A percentile compares a stretch with the other conserved stretches of the same genome.
These are phyloP conservation scores for Aspergillus ochraceus DNA, from an alignment of 2,329 filamentous ascomycete genomes.

Conservation along the genomic window DNA sequence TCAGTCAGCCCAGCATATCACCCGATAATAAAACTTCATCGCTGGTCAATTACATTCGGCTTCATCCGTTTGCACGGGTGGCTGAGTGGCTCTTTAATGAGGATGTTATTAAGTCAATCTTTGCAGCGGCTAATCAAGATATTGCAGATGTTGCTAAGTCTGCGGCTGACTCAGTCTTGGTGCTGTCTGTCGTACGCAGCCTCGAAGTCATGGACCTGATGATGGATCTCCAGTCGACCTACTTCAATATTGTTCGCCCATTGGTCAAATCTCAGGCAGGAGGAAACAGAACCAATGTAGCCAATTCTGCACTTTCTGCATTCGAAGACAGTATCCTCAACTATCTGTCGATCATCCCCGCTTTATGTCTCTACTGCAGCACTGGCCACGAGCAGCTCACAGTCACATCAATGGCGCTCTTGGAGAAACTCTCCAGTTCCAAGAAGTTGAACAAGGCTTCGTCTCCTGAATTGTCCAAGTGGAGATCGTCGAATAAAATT, in stretches of 20 bases:
- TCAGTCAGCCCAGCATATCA: slow-evolving; percentile 72
- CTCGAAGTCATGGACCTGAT: slow-evolving; percentile 81
- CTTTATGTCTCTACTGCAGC: slow-evolving; percentile 83
- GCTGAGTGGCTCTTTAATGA: slow-evolving; percentile 99
- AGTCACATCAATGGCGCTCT: slow-evolving; percentile 73
- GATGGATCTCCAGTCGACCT: slow-evolving; percentile 85
- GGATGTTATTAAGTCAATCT: slow-evolving; percentile 76
- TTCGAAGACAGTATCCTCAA: slow-evolving; percentile 90
- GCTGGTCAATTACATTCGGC: slow-evolving; percentile 74
- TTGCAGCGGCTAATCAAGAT: slow-evolving; percentile 76
- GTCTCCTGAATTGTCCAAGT: slow-evolving; percentile 60
- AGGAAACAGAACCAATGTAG: slow-evolving; percentile 61
- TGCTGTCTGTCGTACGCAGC: slow-evolving; percentile 75
- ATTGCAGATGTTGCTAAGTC: slow-evolving; percentile 70
- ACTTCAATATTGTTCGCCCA: slow-evolving; percentile 82
- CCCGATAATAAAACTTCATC: slow-evolving; percentile 74
- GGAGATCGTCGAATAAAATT: slow-evolving; percentile 74
- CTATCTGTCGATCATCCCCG: slow-evolving; percentile 74
- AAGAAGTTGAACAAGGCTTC: slow-evolving; percentile 74
- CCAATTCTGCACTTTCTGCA: slow-evolving; percentile 75
- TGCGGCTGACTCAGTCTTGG: slow-evolving; percentile 74
- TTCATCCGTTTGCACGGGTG: slow-evolving; percentile 89
- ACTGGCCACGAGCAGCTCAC: slow-evolving; percentile 79
- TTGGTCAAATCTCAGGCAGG: slow-evolving; percentile 67
- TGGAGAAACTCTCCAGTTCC: slow-evolving; percentile 85